These are phyloP conservation scores for Brassica incana DNA, from an alignment of 345 rosid genomes.

Conservation along the genomic window DNA sequence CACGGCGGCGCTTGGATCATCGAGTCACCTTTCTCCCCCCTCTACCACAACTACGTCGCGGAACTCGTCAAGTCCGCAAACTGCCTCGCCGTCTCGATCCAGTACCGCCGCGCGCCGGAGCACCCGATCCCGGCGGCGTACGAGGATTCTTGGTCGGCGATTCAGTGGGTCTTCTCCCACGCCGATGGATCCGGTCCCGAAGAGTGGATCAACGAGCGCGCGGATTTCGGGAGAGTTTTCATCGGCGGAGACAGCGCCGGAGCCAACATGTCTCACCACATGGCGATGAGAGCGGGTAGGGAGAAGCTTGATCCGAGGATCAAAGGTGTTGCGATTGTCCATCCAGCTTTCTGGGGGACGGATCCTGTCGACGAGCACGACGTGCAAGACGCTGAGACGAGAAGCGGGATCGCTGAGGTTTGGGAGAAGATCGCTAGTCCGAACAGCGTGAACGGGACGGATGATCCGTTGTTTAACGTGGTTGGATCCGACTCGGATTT, in stretches of 20 bases:
- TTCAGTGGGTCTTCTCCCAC: constrained; percentile 48
- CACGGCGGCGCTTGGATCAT: constrained; percentile 58
- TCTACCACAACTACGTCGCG: constrained; percentile 38
- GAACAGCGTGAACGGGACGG: constrained; percentile 30
- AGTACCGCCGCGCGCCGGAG: constrained; percentile 54
- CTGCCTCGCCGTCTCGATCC: constrained; percentile 43
- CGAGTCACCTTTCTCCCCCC: constrained; percentile 43
- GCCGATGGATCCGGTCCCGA: constrained; percentile 34
- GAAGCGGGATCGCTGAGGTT: constrained; percentile 33
- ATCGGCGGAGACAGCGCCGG: constrained; percentile 54
- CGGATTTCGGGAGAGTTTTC: constrained; percentile 40
- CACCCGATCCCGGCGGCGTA: constrained; percentile 48
- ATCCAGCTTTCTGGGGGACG: constrained; percentile 53
- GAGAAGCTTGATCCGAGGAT: constrained; percentile 21
- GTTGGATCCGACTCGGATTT: constrained; percentile 45
- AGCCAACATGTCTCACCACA: constrained; percentile 50
- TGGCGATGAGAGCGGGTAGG: constrained; percentile 46
- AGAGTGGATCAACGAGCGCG: constrained; percentile 44
- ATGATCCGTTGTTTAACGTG: constrained; percentile 63
- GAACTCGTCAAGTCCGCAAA: constrained; percentile 44
- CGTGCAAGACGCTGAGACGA: constrained; percentile 27
- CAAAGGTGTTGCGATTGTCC: constrained; percentile 46
- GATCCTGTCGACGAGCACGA: constrained; percentile 55
- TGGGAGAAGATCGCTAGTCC: constrained; percentile 58
- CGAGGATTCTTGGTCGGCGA: constrained; percentile 55